Evolutionary conservation across 768 basidiomycete species (phyloP).

Genomic region (Leccinum olivaceopallidum): DNA sequence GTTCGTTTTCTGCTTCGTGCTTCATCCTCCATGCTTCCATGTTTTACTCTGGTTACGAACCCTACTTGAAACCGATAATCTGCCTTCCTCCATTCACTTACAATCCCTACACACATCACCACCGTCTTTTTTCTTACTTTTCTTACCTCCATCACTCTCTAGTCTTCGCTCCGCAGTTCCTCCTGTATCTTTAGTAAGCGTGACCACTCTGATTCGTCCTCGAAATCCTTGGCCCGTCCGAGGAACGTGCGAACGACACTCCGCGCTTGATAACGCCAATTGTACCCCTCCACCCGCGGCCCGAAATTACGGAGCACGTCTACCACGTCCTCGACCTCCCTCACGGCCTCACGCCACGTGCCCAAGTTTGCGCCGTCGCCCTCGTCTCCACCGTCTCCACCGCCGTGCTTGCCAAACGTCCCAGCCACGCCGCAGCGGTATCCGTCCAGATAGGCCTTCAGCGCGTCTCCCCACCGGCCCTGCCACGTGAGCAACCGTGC

Average conservation of each 20-base stretch:
- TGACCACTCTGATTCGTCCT: slow-evolving; percentile 86
- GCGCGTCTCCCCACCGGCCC: slow-evolving; percentile 67
- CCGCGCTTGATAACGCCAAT: slow-evolving; percentile 86
- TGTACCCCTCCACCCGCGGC: slow-evolving; percentile 55
- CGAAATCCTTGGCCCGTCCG: slow-evolving; percentile 83
- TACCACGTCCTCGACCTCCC: slow-evolving; percentile 81
- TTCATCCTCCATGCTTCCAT: slow-evolving; percentile 17
- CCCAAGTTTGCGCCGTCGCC: slow-evolving; percentile 60
- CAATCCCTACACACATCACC: slow-evolving; percentile 10
- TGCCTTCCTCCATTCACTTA: background rate
- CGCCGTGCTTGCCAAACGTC: slow-evolving; percentile 55
- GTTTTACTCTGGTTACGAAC: slow-evolving; percentile 10
- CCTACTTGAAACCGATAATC: background rate
- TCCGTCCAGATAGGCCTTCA: slow-evolving; percentile 82
- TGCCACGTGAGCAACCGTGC: slow-evolving; percentile 80
- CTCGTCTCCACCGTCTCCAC: background rate
- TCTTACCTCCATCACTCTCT: background rate
- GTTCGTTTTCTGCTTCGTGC: slow-evolving; percentile 3
- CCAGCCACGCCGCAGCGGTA: slow-evolving; percentile 72
- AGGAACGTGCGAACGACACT: slow-evolving; percentile 89
- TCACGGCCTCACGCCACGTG: slow-evolving; percentile 74
- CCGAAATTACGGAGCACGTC: slow-evolving; percentile 85
- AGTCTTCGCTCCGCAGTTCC: slow-evolving; percentile 24
- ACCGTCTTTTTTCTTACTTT: slow-evolving; percentile 8
- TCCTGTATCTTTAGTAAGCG: slow-evolving; percentile 58